phyloP scores from a whole-genome alignment of 106 monocot genomes.

The Hemerocallis citrina region DNA sequence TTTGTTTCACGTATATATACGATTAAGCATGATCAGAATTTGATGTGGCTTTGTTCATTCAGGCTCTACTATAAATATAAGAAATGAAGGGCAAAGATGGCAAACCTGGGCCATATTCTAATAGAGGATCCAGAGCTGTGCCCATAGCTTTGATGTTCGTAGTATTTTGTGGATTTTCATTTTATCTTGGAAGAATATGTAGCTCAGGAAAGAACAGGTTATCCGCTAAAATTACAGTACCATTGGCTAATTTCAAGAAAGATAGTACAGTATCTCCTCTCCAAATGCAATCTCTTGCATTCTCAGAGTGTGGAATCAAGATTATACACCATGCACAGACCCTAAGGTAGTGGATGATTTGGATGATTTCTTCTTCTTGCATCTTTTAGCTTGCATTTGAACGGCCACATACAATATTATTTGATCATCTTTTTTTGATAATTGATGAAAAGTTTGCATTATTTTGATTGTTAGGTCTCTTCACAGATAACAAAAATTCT shows the following conservation, averaged over 20 bases:
- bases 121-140: slow-evolving; percentile 37
- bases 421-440: not conserved
- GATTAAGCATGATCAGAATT: no score
- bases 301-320: slow-evolving; percentile 78
- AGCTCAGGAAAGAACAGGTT: slow-evolving; percentile 45
- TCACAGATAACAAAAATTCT: not conserved
- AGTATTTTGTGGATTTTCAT: slow-evolving; percentile 68
- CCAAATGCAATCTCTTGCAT: slow-evolving; percentile 34
- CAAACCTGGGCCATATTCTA: slow-evolving; percentile 27
- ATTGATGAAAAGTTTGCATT: not conserved
- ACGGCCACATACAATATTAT: not conserved
- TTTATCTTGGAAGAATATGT: slow-evolving; percentile 75
- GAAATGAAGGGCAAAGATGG: slow-evolving; percentile 69
- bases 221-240: slow-evolving; percentile 15
- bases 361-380: not conserved
- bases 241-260: slow-evolving; percentile 14
- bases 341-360: slow-evolving; percentile 56
- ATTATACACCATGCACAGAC: slow-evolving; percentile 99
- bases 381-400: not conserved
- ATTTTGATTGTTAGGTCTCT: not conserved
- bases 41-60: not conserved
- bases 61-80: not conserved
- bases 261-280: slow-evolving; percentile 23
- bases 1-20: no score
- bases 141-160: slow-evolving; percentile 50